These are phyloP conservation scores for Exidia glandulosa DNA, from an alignment of 768 basidiomycete genomes.

Conservation along the genomic window DNA sequence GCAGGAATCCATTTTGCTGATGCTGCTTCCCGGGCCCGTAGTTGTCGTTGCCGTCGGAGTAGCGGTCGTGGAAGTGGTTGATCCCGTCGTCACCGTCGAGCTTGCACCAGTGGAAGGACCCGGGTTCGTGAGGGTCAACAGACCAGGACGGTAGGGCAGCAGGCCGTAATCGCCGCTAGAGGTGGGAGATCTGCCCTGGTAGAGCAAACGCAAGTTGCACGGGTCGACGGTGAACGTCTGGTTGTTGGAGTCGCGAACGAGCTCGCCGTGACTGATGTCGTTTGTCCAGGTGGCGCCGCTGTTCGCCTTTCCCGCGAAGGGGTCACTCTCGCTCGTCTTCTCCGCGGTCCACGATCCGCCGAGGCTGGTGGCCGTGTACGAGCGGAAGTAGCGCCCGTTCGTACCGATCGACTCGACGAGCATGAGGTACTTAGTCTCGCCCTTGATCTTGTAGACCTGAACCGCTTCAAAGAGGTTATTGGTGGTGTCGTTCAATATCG, in stretches of 20 bases:
- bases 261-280: not conserved
- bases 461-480: not conserved
- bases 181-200: not conserved
- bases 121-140: slow-evolving; percentile 15
- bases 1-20: too few relatives aligned
- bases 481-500: not conserved
- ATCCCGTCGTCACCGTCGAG: not conserved
- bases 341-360: slow-evolving; percentile 8
- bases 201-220: slow-evolving; percentile 1
- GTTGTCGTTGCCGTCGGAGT: not conserved
- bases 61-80: not conserved
- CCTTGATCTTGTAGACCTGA: not conserved
- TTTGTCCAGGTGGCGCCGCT: slow-evolving; percentile 4
- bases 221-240: not conserved
- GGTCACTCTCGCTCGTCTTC: slow-evolving; percentile 1
- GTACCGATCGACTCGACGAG: not conserved
- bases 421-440: not conserved
- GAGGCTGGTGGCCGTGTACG: slow-evolving; percentile 4
- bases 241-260: not conserved
- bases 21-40: not conserved
- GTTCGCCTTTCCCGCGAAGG: not conserved
- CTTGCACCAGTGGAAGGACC: not conserved
- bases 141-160: slow-evolving; percentile 6
- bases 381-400: not conserved
- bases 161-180: not conserved